Base-by-base conservation (phyloP, 306 rosid genomes). In the Mimosa bimucronata region DNA sequence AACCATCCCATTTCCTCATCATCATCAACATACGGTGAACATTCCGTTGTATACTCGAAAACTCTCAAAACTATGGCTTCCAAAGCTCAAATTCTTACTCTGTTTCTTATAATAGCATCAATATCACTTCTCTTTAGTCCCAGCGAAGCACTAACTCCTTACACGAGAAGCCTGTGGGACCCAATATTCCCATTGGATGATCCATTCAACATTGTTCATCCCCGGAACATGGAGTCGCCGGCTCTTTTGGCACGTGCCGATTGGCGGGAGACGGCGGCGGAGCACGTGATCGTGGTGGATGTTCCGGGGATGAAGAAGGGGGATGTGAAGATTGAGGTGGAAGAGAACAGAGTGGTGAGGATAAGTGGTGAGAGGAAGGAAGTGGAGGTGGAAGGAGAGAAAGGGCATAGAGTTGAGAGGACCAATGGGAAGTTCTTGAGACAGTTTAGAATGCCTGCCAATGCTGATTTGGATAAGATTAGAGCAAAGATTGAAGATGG, bases 231-330 rank as follows among this genome's bases (percentile, higher is more conserved):
- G 7, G 90, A 82, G 1, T 58, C 89, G 1, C 28, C 85, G 58
- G 92, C 90, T 1, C 66, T 90, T 0, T 29, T 87, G 29, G 92
- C 90, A 1, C 86, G 85, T 15, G 88, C 88, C 2, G 91, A 88
- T 40, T 88, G 89, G 91, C 86, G 77, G 60, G 88, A 86, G 68
- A 88, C 85, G 0, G 10, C 81, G 0, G 13, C 81, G 0, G 81
- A 58, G 4, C 91, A 88, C 21, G 26, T 79, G 14, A 85, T 88
- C 9, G 3, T 40, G 3, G 4, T 88, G 61, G 91, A 88, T 66
- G 2, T 86, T 0, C 88, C 89, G 0, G 91, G 89, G 41, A 8
- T 88, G 86, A 88, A 76, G 75, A 81, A 64, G 50, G 84, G 79
- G 0, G 88, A 83, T 3, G 71, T 88, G 37, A 81, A 83, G 72